Conservation (phyloP, 2,329 filamentous ascomycete species). For the Cadophora sp. region DNA sequence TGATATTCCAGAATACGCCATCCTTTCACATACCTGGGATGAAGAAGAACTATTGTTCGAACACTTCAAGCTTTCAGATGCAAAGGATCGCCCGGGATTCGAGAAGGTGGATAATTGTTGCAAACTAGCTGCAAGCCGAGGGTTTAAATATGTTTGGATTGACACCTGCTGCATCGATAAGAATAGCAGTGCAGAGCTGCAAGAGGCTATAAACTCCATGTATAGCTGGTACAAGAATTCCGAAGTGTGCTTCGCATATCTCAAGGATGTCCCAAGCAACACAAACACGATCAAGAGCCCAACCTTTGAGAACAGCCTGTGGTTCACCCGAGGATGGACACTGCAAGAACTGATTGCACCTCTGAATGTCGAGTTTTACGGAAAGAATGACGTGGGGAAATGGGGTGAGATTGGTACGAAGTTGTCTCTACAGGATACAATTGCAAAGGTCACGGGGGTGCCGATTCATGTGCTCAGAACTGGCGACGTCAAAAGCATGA, state of each 20-base stretch:
- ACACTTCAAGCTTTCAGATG: neutral
- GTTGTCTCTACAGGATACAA: neutral
- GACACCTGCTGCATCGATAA: constrained; percentile 37
- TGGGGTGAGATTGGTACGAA: constrained; percentile 20
- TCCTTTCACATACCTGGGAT: constrained; percentile 43
- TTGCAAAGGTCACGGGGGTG: constrained; percentile 6
- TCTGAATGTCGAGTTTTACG: constrained; percentile 11
- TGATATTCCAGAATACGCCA: constrained; percentile 33
- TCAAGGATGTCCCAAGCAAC: constrained; percentile 6
- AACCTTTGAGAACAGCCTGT: neutral
- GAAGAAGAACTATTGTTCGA: constrained; percentile 27
- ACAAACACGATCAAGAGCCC: neutral
- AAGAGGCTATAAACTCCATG: constrained; percentile 35
- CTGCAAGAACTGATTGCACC: constrained; percentile 18
- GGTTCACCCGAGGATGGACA: constrained; percentile 12
- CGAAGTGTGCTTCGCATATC: constrained; percentile 28
- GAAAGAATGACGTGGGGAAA: neutral
- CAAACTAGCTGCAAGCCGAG: constrained; percentile 20
- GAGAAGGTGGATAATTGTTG: constrained; percentile 24
- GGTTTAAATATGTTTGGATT: constrained; percentile 30
- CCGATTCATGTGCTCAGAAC: neutral
- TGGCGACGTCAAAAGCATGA: constrained; percentile 20
- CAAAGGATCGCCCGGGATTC: constrained; percentile 11
- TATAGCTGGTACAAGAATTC: constrained; percentile 30
- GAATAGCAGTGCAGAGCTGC: constrained; percentile 28